Percentiles rank a stretch among this genome's conserved stretches.
phyloP scores from a whole-genome alignment of 805 yeast genomes.

The Ogataea pignaliae region DNA sequence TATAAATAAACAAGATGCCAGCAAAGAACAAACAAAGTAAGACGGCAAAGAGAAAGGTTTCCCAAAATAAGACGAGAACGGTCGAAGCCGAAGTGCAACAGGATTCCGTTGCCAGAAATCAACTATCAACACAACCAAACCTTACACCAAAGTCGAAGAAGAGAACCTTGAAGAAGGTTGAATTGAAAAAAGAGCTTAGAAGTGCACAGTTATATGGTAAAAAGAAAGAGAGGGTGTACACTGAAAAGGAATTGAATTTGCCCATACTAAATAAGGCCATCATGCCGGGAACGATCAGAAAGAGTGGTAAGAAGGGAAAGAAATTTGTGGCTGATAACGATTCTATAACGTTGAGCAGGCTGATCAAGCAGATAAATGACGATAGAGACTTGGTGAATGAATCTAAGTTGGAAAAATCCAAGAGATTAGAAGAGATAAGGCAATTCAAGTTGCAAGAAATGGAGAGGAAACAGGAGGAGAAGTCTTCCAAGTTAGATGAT shows the following conservation, averaged over 20 bases:
- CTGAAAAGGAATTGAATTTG: constrained; percentile 74
- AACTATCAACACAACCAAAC: constrained; percentile 54
- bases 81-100: constrained; percentile 63
- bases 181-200: constrained; percentile 63
- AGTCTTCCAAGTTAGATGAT: constrained; percentile 62
- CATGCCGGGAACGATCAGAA: constrained; percentile 74
- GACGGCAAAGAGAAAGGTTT: constrained; percentile 50
- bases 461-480: constrained; percentile 74
- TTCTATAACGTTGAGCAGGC: constrained; percentile 53
- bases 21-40: constrained; percentile 42
- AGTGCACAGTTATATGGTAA: constrained; percentile 65
- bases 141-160: constrained; percentile 55
- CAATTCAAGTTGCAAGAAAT: constrained; percentile 83
- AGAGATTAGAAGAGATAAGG: constrained; percentile 84
- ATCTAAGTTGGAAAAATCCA: constrained; percentile 84
- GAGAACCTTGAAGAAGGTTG: constrained; percentile 43
- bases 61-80: constrained; percentile 50
- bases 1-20: constrained; percentile 17
- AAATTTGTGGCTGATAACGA: constrained; percentile 72
- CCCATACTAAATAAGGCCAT: constrained; percentile 81
- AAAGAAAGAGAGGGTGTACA: constrained; percentile 50
- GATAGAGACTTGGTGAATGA: constrained; percentile 73
- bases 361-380: constrained; percentile 79
- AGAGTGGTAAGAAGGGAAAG: constrained; percentile 83
- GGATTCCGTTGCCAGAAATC: constrained; percentile 67